Conservation (phyloP, 179 eudicot species). For the Vitellaria paradoxa region DNA sequence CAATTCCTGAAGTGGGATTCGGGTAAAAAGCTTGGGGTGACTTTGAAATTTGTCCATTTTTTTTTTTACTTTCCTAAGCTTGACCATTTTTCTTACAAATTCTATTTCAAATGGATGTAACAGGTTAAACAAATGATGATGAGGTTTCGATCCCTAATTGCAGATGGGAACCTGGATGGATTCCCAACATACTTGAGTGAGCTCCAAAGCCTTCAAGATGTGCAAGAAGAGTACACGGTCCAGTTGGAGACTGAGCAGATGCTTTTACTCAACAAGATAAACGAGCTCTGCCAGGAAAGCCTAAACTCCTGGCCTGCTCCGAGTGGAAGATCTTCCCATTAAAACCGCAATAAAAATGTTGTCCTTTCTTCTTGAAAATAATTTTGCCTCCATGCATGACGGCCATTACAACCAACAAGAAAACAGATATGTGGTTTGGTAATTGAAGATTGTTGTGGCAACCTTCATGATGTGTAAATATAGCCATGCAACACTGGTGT, state of each 20-base stretch:
- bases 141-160: conserved; percentile 51
- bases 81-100: neutral
- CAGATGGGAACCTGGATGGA: conserved; percentile 53
- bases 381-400: conserved; percentile 5
- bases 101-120: neutral
- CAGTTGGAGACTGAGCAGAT: conserved; percentile 91
- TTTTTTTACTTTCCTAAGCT: neutral
- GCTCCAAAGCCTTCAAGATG: conserved; percentile 74
- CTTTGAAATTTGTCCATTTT: neutral
- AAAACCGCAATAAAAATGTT: neutral
- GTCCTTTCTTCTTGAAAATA: neutral
- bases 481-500: neutral
- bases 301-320: conserved; percentile 52
- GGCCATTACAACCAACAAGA: neutral
- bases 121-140: conserved; percentile 75
- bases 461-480: neutral
- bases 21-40: too few species aligned
- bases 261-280: conserved; percentile 73
- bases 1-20: too few species aligned
- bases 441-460: neutral
- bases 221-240: conserved; percentile 69
- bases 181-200: conserved; percentile 49
- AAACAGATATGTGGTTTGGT: neutral
- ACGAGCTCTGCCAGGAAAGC: conserved; percentile 82
- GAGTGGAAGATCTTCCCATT: conserved; percentile 25